Conservation (phyloP, 768 basidiomycete genomes). For the Hortiboletus flavorubellus region DNA sequence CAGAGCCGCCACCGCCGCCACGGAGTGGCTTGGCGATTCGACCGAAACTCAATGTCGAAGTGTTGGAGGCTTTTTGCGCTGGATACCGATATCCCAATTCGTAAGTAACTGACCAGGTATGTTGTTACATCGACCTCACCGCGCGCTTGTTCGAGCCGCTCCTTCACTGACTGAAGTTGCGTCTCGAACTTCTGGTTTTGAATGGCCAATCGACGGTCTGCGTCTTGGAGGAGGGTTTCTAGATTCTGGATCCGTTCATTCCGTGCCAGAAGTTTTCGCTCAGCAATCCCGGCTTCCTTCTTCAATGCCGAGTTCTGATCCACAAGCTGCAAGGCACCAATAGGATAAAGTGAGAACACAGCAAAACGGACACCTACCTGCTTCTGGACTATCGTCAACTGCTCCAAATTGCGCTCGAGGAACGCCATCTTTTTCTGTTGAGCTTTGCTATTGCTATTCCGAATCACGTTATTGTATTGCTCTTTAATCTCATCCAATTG, state of each 20-base stretch:
- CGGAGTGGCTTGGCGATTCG: slow-evolving; percentile 96
- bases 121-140: slow-evolving; percentile 48
- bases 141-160: slow-evolving; percentile 88
- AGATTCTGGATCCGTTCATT: slow-evolving; percentile 98
- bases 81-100: slow-evolving; percentile 25
- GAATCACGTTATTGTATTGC: slow-evolving; percentile 97
- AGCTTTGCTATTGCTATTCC: slow-evolving; percentile 96
- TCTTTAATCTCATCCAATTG: slow-evolving; percentile 98
- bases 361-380: slow-evolving; percentile 53
- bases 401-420: slow-evolving; percentile 94
- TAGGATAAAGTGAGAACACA: slow-evolving; percentile 1
- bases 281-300: slow-evolving; percentile 96
- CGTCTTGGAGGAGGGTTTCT: slow-evolving; percentile 88
- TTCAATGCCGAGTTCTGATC: slow-evolving; percentile 97
- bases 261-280: slow-evolving; percentile 91
- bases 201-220: slow-evolving; percentile 85
- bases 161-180: slow-evolving; percentile 88
- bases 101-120: slow-evolving; percentile 15
- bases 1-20: slow-evolving; percentile 73
- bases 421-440: slow-evolving; percentile 99
- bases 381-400: slow-evolving; percentile 93
- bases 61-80: slow-evolving; percentile 75
- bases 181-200: slow-evolving; percentile 96
- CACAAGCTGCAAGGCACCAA: slow-evolving; percentile 64
- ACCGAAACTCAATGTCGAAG: slow-evolving; percentile 78